A percentile compares a stretch with the other conserved stretches of the same genome.
Conservation (phyloP, 306 rosid genomes). For the Sicyos baderoa region DNA sequence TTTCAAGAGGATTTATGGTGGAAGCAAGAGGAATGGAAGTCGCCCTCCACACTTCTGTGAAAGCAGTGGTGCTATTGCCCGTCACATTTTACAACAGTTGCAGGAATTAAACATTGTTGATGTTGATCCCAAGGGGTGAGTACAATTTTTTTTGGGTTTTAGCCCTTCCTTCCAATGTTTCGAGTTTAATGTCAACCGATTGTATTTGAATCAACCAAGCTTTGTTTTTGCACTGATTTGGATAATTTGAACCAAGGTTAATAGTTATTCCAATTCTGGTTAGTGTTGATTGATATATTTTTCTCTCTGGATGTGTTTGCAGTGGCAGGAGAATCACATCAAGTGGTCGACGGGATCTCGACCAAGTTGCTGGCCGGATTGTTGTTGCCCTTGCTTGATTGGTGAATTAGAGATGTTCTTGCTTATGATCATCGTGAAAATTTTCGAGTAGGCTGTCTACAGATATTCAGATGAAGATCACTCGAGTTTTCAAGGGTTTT, state of each 20-base stretch:
- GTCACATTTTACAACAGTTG: constrained; percentile 44
- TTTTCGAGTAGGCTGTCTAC: not conserved
- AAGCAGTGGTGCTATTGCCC: constrained; percentile 54
- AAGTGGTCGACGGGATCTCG: constrained; percentile 45
- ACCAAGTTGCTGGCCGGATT: constrained; percentile 59
- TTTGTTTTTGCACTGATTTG: not conserved
- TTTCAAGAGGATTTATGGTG: constrained; percentile 47
- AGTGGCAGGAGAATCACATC: constrained; percentile 56
- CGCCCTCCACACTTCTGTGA: constrained; percentile 56
- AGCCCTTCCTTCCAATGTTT: not conserved
- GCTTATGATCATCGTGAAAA: not conserved
- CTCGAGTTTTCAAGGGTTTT: constrained; percentile 1
- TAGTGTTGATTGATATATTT: not conserved
- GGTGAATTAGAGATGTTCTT: not conserved
- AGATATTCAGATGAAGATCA: not conserved
- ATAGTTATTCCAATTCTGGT: not conserved
- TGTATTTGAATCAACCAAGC: too few relatives aligned
- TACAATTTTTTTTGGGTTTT: not conserved
- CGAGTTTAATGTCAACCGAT: not conserved
- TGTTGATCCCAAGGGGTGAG: constrained; percentile 45
- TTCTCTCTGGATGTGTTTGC: not conserved
- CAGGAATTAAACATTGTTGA: constrained; percentile 30
- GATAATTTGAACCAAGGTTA: not conserved
- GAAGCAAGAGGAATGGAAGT: constrained; percentile 54
- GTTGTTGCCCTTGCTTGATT: constrained; percentile 36